Conservation (phyloP, 2,329 filamentous ascomycete species). For the Sclerotinia glacialis region DNA sequence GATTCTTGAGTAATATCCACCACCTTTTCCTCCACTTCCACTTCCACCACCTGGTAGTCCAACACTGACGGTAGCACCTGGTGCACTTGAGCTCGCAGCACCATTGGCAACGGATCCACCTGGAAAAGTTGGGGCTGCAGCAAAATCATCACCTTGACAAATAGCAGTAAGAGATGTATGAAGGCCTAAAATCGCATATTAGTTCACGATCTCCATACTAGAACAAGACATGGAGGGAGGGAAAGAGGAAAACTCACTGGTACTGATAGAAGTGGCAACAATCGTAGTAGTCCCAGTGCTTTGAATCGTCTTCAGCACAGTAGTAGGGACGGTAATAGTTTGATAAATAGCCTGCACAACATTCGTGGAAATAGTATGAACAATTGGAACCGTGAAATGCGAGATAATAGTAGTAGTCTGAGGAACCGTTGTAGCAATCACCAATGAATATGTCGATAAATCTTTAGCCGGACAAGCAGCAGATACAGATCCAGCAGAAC, state of each 20-base stretch:
- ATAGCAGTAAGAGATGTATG: slow-evolving; percentile 2
- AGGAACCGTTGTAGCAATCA: background rate
- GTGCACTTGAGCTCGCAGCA: slow-evolving; percentile 3
- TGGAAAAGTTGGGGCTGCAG: background rate
- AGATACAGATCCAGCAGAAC: background rate
- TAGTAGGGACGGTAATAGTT: slow-evolving; percentile 8
- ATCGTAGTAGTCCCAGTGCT: slow-evolving; percentile 6
- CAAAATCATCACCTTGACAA: background rate
- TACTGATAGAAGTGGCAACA: background rate
- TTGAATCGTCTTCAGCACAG: slow-evolving; percentile 13
- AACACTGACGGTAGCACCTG: slow-evolving; percentile 7
- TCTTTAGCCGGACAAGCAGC: background rate
- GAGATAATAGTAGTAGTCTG: background rate
- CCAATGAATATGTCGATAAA: slow-evolving; percentile 6
- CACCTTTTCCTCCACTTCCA: background rate
- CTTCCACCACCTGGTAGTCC: background rate
- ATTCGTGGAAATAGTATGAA: slow-evolving; percentile 8
- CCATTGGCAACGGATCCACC: slow-evolving; percentile 11
- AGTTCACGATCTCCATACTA: background rate
- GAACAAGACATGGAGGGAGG: too few relatives aligned
- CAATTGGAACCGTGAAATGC: background rate
- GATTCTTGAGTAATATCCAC: slow-evolving; percentile 5
- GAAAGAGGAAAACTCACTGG: background rate
- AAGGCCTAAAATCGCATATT: background rate
- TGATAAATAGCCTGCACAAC: slow-evolving; percentile 5